Conservation (phyloP, 2,329 filamentous ascomycete genomes). For the Fusarium camptoceras region DNA sequence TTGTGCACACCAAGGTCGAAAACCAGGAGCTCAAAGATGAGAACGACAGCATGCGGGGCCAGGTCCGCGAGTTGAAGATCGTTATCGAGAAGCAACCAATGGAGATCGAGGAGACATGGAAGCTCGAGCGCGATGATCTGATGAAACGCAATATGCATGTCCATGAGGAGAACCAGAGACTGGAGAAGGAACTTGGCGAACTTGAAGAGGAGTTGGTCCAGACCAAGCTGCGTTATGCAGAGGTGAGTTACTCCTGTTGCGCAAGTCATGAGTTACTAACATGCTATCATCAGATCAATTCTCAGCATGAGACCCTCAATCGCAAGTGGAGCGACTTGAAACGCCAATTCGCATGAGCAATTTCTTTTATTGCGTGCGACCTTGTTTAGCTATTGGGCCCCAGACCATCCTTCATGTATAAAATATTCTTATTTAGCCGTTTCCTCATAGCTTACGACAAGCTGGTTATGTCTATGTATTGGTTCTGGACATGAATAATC, state of each 20-base stretch:
- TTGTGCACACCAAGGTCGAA: slow-evolving; percentile 92
- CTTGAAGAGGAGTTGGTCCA: slow-evolving; percentile 93
- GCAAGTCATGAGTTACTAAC: slow-evolving; percentile 26
- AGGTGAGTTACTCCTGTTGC: slow-evolving; percentile 72
- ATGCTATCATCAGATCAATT: slow-evolving; percentile 68
- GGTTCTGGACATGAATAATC: slow-evolving; percentile 29
- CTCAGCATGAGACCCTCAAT: slow-evolving; percentile 76
- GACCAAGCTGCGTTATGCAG: slow-evolving; percentile 94
- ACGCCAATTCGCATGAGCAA: slow-evolving; percentile 63
- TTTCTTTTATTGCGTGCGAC: background rate
- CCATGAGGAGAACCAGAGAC: slow-evolving; percentile 87
- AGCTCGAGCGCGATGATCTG: slow-evolving; percentile 87
- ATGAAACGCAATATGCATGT: slow-evolving; percentile 94
- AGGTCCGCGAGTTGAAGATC: slow-evolving; percentile 85
- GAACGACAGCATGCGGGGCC: slow-evolving; percentile 87
- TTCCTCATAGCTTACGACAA: slow-evolving; percentile 16
- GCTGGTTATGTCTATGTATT: slow-evolving; percentile 7
- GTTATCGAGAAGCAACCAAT: slow-evolving; percentile 91
- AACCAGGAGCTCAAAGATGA: slow-evolving; percentile 90
- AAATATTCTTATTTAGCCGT: slow-evolving; percentile 37
- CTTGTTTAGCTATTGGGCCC: slow-evolving; percentile 28
- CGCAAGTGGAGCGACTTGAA: slow-evolving; percentile 83
- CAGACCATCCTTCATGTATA: slow-evolving; percentile 44
- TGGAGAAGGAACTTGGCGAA: slow-evolving; percentile 91
- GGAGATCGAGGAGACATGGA: slow-evolving; percentile 85